Evolutionary conservation across 2,329 filamentous ascomycete species (phyloP), one percentile per base, ranked within the genome.

Genomic region (Helotiales sp.): DNA sequence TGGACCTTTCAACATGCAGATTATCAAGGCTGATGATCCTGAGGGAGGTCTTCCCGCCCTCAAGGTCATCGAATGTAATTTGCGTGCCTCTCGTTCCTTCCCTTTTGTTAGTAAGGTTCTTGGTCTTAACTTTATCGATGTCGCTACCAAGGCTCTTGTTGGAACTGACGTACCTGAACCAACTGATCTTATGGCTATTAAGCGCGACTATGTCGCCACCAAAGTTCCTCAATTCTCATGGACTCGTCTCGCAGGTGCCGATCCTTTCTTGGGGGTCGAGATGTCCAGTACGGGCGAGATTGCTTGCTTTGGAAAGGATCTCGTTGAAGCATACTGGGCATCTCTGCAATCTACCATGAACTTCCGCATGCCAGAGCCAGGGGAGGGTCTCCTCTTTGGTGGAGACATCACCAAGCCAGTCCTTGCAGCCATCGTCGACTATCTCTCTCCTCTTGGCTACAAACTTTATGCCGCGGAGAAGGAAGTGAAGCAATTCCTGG

Each of bases 1-100:
- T 19, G 95, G 95, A 55, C 95, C 95, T 58, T 99, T 98, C 86
- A 99, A 99, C 83, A 98, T 99, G 93, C 95, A 99, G 74, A 96
- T 99, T 76, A 98, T 99, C 83, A 96, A 96, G 80, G 91, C 90
- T 33, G 82, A 90, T 12, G 80, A 89, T 69, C 85, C 88, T 30
- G 86, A 90, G 58, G 89, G 89, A 57, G 88, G 87, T 55, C 83
- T 88, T 70, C 85, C 90, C 31, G 81, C 84, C 27, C 84, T 98
- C 65, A 97, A 97, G 82, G 93, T 98, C 70, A 98, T 98, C 63
- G 93, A 98, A 78, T 98, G 93, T 81, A 98, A 98, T 76, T 86
- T 98, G 62, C 93, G 93, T 74, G 95, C 93, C 57, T 98, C 93
- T 59, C 92, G 93, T 63, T 98, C 93, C 1, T 98, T 98, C 87